These are phyloP conservation scores for Kodamaea hsintzibuensis DNA, from an alignment of 805 yeast species.

Conservation along the genomic window DNA sequence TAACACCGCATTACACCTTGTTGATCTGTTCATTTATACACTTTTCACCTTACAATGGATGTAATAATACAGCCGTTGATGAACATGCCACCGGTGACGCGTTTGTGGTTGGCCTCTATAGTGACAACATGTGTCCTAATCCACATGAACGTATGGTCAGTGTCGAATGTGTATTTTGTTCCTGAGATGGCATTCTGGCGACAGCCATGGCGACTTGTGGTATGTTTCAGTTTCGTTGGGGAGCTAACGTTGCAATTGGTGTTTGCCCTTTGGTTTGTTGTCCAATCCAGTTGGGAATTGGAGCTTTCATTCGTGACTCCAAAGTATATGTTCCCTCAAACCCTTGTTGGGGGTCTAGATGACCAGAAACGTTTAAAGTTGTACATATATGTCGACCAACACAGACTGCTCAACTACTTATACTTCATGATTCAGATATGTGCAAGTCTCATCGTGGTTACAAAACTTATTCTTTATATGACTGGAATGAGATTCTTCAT, in stretches of 20 bases:
- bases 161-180: conserved; percentile 21
- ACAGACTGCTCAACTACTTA: conserved; percentile 25
- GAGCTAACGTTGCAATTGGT: background rate
- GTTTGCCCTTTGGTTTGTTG: background rate
- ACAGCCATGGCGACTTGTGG: conserved; percentile 41
- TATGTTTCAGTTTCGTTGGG: conserved; percentile 32
- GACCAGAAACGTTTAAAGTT: background rate
- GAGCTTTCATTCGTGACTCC: conserved; percentile 6
- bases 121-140: conserved; percentile 21
- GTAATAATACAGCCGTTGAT: conserved; percentile 14
- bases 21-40: too few species aligned
- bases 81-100: conserved; percentile 23
- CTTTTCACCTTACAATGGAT: conserved; percentile 16
- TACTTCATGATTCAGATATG: conserved; percentile 29
- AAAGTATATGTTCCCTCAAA: conserved; percentile 10
- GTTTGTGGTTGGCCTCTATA: conserved; percentile 30
- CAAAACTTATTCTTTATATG: conserved; percentile 18
- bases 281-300: background rate
- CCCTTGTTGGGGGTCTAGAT: background rate
- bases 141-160: conserved; percentile 20
- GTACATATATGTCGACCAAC: background rate
- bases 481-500: conserved; percentile 20
- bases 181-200: conserved; percentile 27
- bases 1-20: too few species aligned
- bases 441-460: conserved; percentile 21